These are phyloP conservation scores for Balamuthia mandrillaris DNA, from an alignment of 208 protist genomes.

Conservation along the genomic window DNA sequence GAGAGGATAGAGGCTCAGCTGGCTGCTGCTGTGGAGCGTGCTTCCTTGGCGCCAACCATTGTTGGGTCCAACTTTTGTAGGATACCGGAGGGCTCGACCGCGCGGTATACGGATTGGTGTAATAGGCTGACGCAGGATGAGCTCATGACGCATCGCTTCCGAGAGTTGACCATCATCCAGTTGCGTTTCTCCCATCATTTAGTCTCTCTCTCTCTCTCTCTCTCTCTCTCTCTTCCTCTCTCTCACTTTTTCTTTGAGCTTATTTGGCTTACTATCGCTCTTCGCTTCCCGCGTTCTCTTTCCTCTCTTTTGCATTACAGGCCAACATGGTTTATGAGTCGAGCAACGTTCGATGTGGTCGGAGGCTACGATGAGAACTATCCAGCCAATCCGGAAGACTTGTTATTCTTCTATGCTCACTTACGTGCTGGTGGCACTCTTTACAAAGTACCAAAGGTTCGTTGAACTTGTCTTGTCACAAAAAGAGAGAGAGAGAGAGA, in stretches of 20 bases:
- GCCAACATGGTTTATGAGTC: constrained; percentile 38
- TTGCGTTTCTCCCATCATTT: neutral
- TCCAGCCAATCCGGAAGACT: neutral
- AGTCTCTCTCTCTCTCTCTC: neutral
- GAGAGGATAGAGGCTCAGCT: constrained; percentile 17
- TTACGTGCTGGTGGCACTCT: neutral
- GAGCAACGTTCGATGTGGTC: neutral
- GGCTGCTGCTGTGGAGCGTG: neutral
- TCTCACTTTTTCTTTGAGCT: too few species aligned
- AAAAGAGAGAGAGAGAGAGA: neutral
- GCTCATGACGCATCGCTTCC: constrained; percentile 30
- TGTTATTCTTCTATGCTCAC: constrained; percentile 29
- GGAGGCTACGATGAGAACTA: neutral
- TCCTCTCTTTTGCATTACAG: neutral
- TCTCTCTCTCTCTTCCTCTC: too few species aligned
- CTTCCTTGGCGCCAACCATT: neutral
- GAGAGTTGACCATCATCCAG: constrained; percentile 37
- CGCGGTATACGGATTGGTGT: constrained; percentile 32
- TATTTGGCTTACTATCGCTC: neutral
- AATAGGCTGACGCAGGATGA: constrained; percentile 19
- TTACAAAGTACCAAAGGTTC: constrained; percentile 5
- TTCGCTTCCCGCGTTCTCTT: too few species aligned
- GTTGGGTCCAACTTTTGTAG: constrained; percentile 24
- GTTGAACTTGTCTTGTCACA: neutral
- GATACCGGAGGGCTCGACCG: constrained; percentile 24